Conservation (phyloP, 495 filamentous ascomycete genomes). For the Staphylotrichum longicolle region DNA sequence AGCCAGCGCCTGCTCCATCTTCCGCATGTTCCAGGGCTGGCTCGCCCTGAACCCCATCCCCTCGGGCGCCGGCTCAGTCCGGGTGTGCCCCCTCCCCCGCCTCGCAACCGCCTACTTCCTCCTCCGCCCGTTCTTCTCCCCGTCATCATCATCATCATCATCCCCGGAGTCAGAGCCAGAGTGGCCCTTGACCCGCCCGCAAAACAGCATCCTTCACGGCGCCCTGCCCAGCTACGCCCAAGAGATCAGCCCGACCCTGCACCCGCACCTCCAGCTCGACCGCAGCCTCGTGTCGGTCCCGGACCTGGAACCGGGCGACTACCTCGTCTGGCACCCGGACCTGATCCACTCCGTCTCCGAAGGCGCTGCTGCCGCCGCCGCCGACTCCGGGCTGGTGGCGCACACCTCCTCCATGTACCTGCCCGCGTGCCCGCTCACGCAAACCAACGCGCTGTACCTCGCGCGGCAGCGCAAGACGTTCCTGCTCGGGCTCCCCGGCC, state of each 20-base stretch:
- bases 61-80: slow-evolving; percentile 61
- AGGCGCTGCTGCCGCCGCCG: not conserved
- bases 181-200: slow-evolving; percentile 40
- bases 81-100: slow-evolving; percentile 71
- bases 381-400: not conserved
- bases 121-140: slow-evolving; percentile 80
- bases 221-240: slow-evolving; percentile 74
- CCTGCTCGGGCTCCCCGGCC: slow-evolving; percentile 57
- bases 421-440: slow-evolving; percentile 77
- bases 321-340: slow-evolving; percentile 87
- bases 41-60: slow-evolving; percentile 66
- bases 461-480: slow-evolving; percentile 68
- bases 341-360: slow-evolving; percentile 34
- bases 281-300: slow-evolving; percentile 74
- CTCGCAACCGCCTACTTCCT: slow-evolving; percentile 82
- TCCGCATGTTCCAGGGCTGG: slow-evolving; percentile 87
- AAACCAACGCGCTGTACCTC: slow-evolving; percentile 71
- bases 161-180: slow-evolving; percentile 7
- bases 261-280: slow-evolving; percentile 72
- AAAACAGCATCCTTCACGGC: slow-evolving; percentile 64
- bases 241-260: slow-evolving; percentile 63
- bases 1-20: slow-evolving; percentile 76
- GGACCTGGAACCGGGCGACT: slow-evolving; percentile 73
- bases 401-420: slow-evolving; percentile 74
- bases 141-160: slow-evolving; percentile 25